phyloP scores from a whole-genome alignment of 371 early-diverging fungal genomes.

The Rhizopus arrhizus region DNA sequence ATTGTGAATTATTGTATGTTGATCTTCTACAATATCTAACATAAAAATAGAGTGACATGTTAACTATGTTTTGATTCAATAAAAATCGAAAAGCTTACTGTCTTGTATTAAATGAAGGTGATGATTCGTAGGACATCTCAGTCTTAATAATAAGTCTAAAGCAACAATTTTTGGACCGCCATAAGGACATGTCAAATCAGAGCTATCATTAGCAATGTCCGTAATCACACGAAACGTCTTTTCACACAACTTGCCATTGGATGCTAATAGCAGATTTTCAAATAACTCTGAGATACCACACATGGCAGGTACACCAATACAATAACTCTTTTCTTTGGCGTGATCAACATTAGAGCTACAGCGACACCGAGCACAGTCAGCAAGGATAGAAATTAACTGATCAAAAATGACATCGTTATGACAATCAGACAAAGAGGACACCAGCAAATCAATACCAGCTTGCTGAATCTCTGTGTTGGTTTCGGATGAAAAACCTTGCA shows the following conservation, averaged over 20 bases:
- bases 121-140: constrained; percentile 63
- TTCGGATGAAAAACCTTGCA: constrained; percentile 58
- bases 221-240: constrained; percentile 55
- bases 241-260: constrained; percentile 40
- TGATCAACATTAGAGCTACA: constrained; percentile 25
- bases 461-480: constrained; percentile 53
- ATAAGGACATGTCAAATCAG: constrained; percentile 43
- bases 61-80: not conserved
- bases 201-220: constrained; percentile 44
- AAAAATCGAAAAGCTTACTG: constrained; percentile 25
- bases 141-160: constrained; percentile 56
- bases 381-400: constrained; percentile 43
- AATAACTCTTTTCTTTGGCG: constrained; percentile 3
- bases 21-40: constrained; percentile 19
- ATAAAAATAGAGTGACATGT: not conserved
- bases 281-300: constrained; percentile 45
- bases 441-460: constrained; percentile 53
- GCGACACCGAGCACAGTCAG: constrained; percentile 46
- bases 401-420: constrained; percentile 45
- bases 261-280: constrained; percentile 34
- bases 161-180: constrained; percentile 58
- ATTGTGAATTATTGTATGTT: constrained; percentile 20
- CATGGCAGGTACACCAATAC: constrained; percentile 38
- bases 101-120: constrained; percentile 50
- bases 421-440: constrained; percentile 41